phyloP scores from a whole-genome alignment of 352 stramenopile genomes.

The Blastocystis sp. region DNA sequence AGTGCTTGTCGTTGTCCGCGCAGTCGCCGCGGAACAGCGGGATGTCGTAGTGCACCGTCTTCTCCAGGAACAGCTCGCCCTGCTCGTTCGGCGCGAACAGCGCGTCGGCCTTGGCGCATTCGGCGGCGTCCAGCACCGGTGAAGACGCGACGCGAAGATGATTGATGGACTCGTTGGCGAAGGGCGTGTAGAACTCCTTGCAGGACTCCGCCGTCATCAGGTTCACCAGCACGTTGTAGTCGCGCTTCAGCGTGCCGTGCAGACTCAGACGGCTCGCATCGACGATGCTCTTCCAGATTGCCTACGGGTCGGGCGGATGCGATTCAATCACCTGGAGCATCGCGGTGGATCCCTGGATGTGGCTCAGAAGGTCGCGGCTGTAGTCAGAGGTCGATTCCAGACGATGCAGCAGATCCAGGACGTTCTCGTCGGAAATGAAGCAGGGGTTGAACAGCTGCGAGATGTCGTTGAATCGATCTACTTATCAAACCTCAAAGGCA shows the following conservation, averaged over 20 bases:
- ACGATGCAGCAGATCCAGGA: slow-evolving; percentile 30
- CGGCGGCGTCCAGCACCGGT: neutral
- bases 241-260: slow-evolving; percentile 45
- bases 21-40: slow-evolving; percentile 38
- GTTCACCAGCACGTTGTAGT: slow-evolving; percentile 16
- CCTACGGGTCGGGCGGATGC: neutral
- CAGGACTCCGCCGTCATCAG: neutral
- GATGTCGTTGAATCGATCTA: slow-evolving; percentile 25
- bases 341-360: neutral
- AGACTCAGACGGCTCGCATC: slow-evolving; percentile 25
- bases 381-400: slow-evolving; percentile 19
- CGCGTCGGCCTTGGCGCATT: neutral
- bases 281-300: neutral
- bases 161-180: neutral
- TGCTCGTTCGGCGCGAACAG: slow-evolving; percentile 4
- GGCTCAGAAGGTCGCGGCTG: neutral
- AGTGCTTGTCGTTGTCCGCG: neutral
- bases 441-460: slow-evolving; percentile 55
- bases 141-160: neutral
- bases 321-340: neutral
- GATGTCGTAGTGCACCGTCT: slow-evolving; percentile 39
- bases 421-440: slow-evolving; percentile 24
- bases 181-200: neutral
- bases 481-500: neutral
- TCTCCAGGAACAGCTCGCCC: slow-evolving; percentile 14